Evolutionary conservation across 257 asterid genomes (phyloP), one percentile per base, ranked within the genome.

Genomic region (Ehretia macrophylla): DNA sequence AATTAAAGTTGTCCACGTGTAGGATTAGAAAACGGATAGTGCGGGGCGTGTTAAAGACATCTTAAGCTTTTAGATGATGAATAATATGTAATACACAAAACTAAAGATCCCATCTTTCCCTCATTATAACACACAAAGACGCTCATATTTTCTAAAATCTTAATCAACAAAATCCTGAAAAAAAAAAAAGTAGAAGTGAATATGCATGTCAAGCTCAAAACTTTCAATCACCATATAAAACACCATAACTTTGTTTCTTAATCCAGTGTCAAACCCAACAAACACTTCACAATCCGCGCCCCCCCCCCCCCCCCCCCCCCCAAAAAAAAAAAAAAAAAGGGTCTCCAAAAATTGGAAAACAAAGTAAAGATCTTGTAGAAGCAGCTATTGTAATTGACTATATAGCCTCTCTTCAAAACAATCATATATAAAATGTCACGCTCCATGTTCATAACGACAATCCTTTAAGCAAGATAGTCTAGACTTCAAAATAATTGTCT

Each of bases 131-230:
- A 42, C 16, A 42, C 47, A 42, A 2, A 42, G 47, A 42, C 8
- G 2, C 8, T 2, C 8, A 48, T 49, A 16, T n/a, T 11, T 14
- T 11, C 21, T 46, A 19, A 12, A 32, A 65, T 8, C 55, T 13
- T 0, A 51, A 20, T 38, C 14, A 59, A 16, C 39, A 20, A 42
- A 19, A 59, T 18, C 27, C 0, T 5, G 19, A 10, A 17, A 59
- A 4, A 55, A 16, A 37, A 21, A 59, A 44, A 21, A 8, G 20
- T 27, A 6, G 35, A 37, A 4, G 2, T 37, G 16, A 51, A 20
- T 64, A 27, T 55, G 39, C 69, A 47, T 45, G 22, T 49, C 12
- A 40, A 22, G n/a, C 37, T 47, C 32, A 27, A 22, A 14, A n/a
- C 40, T 22, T 60, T 17, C 44, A 11, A 11, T 38, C 44, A 38